Percentiles rank a stretch among this genome's conserved stretches.
Conservation (phyloP, 371 early-diverging fungal genomes). For the Mucor circinelloides region DNA sequence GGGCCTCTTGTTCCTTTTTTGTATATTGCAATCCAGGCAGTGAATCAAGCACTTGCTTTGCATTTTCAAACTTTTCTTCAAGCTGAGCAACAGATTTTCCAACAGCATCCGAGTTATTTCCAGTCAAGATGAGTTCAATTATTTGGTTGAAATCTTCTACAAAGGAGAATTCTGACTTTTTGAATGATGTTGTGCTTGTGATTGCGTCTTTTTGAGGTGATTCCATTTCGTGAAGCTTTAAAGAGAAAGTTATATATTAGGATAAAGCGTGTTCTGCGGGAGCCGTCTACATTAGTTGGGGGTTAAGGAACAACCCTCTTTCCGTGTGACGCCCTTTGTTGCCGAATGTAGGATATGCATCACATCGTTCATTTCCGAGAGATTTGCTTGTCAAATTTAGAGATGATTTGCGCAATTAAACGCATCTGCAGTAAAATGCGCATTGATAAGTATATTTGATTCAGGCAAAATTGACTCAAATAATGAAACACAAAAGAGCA, state of each 20-base stretch:
- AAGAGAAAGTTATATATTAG: neutral
- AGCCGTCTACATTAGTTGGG: neutral
- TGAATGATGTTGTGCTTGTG: slow-evolving; percentile 14
- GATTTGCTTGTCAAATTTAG: neutral
- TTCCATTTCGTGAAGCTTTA: neutral
- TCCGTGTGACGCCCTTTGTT: neutral
- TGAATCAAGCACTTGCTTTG: slow-evolving; percentile 41
- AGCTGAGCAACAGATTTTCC: slow-evolving; percentile 49
- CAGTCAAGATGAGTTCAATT: slow-evolving; percentile 36
- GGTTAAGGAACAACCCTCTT: neutral
- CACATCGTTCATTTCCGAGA: neutral
- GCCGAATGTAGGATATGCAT: neutral
- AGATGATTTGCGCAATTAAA: neutral
- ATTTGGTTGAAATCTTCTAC: slow-evolving; percentile 40
- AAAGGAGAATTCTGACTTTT: slow-evolving; percentile 50
- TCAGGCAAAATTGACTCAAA: slow-evolving; percentile 4
- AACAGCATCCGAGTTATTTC: slow-evolving; percentile 41
- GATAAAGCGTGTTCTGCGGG: neutral
- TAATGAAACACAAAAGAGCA: neutral
- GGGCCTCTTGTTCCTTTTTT: slow-evolving; percentile 46
- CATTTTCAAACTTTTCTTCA: slow-evolving; percentile 43
- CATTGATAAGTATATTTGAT: neutral
- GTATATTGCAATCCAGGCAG: slow-evolving; percentile 52
- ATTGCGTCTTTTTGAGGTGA: slow-evolving; percentile 6
- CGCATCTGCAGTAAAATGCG: neutral